These are phyloP conservation scores for Helotiales sp. DNA, from an alignment of 2,329 filamentous ascomycete genomes.

Conservation along the genomic window DNA sequence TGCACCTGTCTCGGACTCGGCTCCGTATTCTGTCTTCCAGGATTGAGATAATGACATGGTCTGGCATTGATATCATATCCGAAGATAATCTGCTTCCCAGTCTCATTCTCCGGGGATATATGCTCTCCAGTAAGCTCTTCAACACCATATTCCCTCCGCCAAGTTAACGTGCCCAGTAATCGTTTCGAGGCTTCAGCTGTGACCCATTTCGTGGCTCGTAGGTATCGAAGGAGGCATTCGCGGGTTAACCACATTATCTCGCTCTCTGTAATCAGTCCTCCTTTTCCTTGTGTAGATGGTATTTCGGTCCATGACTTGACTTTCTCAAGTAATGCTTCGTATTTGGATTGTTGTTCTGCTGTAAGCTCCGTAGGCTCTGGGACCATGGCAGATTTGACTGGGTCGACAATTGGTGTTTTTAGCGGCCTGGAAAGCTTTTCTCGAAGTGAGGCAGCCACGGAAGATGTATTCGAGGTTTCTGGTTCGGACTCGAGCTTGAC, in stretches of 20 bases:
- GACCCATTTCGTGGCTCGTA: constrained; percentile 91
- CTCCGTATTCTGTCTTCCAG: constrained; percentile 90
- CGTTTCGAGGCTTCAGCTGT: constrained; percentile 74
- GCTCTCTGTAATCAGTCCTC: constrained; percentile 68
- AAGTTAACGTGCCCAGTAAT: constrained; percentile 77
- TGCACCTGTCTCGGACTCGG: constrained; percentile 83
- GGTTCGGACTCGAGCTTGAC: constrained; percentile 18
- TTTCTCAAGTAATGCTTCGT: constrained; percentile 70
- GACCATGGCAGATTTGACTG: constrained; percentile 21
- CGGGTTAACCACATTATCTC: constrained; percentile 90
- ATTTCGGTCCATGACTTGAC: constrained; percentile 72
- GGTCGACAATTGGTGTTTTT: constrained; percentile 38
- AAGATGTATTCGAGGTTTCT: constrained; percentile 7
- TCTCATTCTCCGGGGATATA: constrained; percentile 92
- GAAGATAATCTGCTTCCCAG: constrained; percentile 88
- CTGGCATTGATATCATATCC: constrained; percentile 84
- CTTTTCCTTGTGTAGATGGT: constrained; percentile 58
- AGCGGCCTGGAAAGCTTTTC: constrained; percentile 39
- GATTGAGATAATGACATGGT: constrained; percentile 90
- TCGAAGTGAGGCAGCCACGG: constrained; percentile 24
- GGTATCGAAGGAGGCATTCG: constrained; percentile 89
- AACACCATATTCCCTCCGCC: constrained; percentile 89
- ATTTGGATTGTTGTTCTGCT: constrained; percentile 78
- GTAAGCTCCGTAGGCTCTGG: constrained; percentile 63
- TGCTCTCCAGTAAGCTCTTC: constrained; percentile 75